Evolutionary conservation across 1,284 basidiomycete species (phyloP), one percentile per base, ranked within the genome.

Genomic region (Meripilus lineatus): DNA sequence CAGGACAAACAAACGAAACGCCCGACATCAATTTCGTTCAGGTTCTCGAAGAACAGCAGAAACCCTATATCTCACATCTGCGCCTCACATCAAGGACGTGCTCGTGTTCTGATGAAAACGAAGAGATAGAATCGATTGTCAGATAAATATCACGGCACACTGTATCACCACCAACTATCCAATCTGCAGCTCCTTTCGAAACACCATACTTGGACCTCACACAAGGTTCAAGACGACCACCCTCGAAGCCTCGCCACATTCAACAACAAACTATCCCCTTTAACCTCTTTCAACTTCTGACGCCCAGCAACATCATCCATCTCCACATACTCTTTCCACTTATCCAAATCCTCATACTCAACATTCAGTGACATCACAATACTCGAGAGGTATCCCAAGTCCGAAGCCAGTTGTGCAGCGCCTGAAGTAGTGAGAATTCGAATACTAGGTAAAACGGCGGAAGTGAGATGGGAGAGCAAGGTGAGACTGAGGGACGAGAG

Each of bases 331-430:
- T 77, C 75, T 58, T 75, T 81, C 90, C 89, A 93, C 53, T 68
- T 70, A 49, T 85, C 84, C 28, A 93, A 65, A 26, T 81, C 81
- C 2, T 77, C 75, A 60, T 75, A 83, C 52, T 93, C 89, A 4
- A 94, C 89, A 56, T 94, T 93, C 40, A 98, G 71, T 18, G 92
- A 92, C 26, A 83, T 72, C n/a, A 93, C 86, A 32, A 97, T 93
- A 56, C 94, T 96, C 13, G 78, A 78, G 21, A 99, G 72, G 63
- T 97, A 96, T 20, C 80, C 85, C 44, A 99, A 65, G 65, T 98
- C 95, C 1, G 85, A 84, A 1, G 77, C 73, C n/a, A 99, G 74
- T 59, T 98, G 95, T 7, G 82, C 80, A 2, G 85, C 80, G 1
- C 93, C 95, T 1, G 74, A 65, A 3, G 65, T 57, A 8, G 78